Evolutionary conservation across 495 filamentous ascomycete species (phyloP).

Genomic region (Penicillium chermesinum): DNA sequence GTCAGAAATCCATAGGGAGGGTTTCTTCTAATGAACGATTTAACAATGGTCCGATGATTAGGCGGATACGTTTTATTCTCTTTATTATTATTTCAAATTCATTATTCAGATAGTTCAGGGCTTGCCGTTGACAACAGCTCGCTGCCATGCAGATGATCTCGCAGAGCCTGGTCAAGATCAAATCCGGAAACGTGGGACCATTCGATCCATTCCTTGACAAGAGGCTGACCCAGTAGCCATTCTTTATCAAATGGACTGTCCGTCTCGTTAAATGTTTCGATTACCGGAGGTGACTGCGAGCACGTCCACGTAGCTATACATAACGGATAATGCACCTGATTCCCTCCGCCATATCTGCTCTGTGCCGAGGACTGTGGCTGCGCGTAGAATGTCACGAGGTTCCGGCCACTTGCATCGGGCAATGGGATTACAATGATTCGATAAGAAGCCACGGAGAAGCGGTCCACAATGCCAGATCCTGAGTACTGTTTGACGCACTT

Average conservation of each 20-base stretch:
- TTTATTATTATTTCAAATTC: too few relatives aligned
- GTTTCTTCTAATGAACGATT: constrained; percentile 20
- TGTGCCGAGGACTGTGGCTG: not conserved
- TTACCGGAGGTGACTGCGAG: not conserved
- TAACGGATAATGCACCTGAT: not conserved
- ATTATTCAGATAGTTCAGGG: not conserved
- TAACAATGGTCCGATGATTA: too few relatives aligned
- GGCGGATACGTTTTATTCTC: too few relatives aligned
- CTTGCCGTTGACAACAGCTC: not conserved
- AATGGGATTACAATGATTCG: constrained; percentile 4
- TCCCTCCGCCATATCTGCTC: not conserved
- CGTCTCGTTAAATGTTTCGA: constrained; percentile 1
- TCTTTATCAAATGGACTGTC: not conserved
- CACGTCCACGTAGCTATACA: not conserved
- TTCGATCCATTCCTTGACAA: constrained; percentile 4
- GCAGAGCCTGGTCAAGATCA: constrained; percentile 8
- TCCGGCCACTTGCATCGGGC: not conserved
- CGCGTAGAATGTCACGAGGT: not conserved
- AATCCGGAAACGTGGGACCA: constrained; percentile 6
- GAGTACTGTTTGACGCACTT: not conserved
- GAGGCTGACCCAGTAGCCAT: constrained; percentile 5
- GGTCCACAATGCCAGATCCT: not conserved
- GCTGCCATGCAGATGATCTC: constrained; percentile 7
- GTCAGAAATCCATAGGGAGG: constrained; percentile 13
- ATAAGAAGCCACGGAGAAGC: not conserved